phyloP scores from a whole-genome alignment of 1,284 basidiomycete species.

The Singerocomus rubriflavus region DNA sequence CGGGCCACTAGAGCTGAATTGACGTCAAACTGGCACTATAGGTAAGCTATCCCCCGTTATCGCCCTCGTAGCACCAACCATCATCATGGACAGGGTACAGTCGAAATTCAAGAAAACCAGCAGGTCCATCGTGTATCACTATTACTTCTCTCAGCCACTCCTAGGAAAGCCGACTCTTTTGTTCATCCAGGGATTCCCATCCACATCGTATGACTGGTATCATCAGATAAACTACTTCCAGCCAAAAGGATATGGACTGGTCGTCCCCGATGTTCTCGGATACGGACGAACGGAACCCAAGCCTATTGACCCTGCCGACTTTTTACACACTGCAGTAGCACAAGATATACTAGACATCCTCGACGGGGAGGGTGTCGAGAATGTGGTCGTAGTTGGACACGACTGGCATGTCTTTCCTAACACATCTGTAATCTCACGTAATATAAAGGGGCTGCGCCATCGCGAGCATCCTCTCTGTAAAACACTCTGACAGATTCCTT shows the following conservation, averaged over 20 bases:
- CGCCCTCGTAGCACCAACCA: not conserved
- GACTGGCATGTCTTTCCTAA: conserved; percentile 37
- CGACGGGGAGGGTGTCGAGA: conserved; percentile 35
- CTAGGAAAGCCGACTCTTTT: conserved; percentile 38
- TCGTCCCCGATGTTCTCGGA: conserved; percentile 51
- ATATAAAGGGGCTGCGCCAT: conserved; percentile 32
- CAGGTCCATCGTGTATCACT: conserved; percentile 29
- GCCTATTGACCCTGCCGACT: conserved; percentile 37
- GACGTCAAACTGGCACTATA: conserved; percentile 17
- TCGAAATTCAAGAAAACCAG: conserved; percentile 26
- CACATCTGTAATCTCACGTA: conserved; percentile 1
- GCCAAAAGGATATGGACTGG: conserved; percentile 42
- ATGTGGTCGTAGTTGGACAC: conserved; percentile 42
- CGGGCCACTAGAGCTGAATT: not conserved
- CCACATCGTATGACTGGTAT: conserved; percentile 43
- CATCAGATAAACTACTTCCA: conserved; percentile 43
- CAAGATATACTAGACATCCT: conserved; percentile 45
- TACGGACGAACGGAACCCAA: conserved; percentile 47
- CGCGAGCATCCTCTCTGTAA: conserved; percentile 32
- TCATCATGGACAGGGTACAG: conserved; percentile 28
- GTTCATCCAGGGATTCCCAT: conserved; percentile 47
- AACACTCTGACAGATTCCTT: conserved; percentile 32
- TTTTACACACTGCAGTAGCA: conserved; percentile 36
- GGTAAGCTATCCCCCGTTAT: not conserved
- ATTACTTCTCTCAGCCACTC: conserved; percentile 28